Evolutionary conservation across 2,329 filamentous ascomycete genomes (phyloP).

Genomic region (Cladobotryum mycophilum): DNA sequence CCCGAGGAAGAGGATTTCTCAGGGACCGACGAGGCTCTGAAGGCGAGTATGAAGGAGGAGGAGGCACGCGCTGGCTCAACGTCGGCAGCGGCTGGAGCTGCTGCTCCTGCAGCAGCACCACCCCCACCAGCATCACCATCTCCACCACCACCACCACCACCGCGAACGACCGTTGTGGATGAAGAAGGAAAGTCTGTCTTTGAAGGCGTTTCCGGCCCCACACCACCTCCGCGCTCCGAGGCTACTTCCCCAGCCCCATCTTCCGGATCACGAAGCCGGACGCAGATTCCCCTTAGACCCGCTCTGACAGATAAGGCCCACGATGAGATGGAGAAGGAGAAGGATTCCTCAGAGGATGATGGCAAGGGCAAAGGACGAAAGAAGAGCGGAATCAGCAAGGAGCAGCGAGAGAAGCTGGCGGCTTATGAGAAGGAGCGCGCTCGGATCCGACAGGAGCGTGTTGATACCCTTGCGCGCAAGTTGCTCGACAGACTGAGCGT

Average conservation of each 20-base stretch:
- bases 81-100: conserved; percentile 15
- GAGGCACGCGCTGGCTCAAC: conserved; percentile 23
- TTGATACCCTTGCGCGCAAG: conserved; percentile 77
- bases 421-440: conserved; percentile 84
- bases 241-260: conserved; percentile 37
- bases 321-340: conserved; percentile 65
- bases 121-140: conserved; percentile 2
- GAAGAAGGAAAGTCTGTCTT: conserved; percentile 27
- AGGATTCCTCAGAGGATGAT: conserved; percentile 46
- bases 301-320: conserved; percentile 76
- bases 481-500: conserved; percentile 83
- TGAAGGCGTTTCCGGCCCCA: conserved; percentile 17
- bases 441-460: conserved; percentile 79
- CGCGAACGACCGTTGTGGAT: conserved; percentile 36
- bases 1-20: conserved; percentile 48
- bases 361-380: conserved; percentile 62
- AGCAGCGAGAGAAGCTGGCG: conserved; percentile 85
- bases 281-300: conserved; percentile 67
- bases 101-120: conserved; percentile 11
- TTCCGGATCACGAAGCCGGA: conserved; percentile 36
- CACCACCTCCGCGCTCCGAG: conserved; percentile 27
- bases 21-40: conserved; percentile 50
- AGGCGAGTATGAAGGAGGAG: conserved; percentile 45
- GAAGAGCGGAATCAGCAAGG: conserved; percentile 78
- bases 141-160: conserved; percentile 16